Evolutionary conservation across 306 rosid genomes (phyloP).

Genomic region (Cucurbita maxima): DNA sequence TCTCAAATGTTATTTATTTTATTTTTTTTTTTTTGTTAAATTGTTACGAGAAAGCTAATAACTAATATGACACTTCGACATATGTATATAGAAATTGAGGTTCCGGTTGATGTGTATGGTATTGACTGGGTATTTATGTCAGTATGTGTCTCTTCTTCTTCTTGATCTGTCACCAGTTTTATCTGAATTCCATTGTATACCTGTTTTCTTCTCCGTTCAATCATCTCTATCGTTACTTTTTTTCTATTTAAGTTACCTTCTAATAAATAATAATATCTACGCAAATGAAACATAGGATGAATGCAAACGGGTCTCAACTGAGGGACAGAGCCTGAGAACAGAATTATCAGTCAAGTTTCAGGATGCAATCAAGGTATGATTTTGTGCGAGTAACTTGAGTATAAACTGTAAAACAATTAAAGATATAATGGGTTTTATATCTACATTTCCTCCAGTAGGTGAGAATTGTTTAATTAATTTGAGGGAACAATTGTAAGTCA

Average conservation of each 20-base stretch:
- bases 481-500: neutral
- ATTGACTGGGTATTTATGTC: neutral
- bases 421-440: neutral
- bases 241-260: neutral
- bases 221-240: neutral
- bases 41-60: neutral
- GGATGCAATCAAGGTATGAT: constrained; percentile 80
- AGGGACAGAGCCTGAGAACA: constrained; percentile 83
- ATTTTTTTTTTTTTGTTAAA: neutral
- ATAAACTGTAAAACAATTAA: neutral
- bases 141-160: neutral
- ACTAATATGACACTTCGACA: neutral
- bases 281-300: constrained; percentile 64
- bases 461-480: neutral
- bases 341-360: constrained; percentile 82
- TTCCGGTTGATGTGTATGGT: neutral
- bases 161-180: neutral
- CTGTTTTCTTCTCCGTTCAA: neutral
- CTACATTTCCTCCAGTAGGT: neutral
- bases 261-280: constrained; percentile 5
- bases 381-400: neutral
- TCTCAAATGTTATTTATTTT: neutral
- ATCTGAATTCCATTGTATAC: neutral
- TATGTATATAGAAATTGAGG: neutral
- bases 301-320: constrained; percentile 81